Evolutionary conservation across 371 early-diverging fungal species (phyloP).

Genomic region (Batrachochytrium dendrobatidis): DNA sequence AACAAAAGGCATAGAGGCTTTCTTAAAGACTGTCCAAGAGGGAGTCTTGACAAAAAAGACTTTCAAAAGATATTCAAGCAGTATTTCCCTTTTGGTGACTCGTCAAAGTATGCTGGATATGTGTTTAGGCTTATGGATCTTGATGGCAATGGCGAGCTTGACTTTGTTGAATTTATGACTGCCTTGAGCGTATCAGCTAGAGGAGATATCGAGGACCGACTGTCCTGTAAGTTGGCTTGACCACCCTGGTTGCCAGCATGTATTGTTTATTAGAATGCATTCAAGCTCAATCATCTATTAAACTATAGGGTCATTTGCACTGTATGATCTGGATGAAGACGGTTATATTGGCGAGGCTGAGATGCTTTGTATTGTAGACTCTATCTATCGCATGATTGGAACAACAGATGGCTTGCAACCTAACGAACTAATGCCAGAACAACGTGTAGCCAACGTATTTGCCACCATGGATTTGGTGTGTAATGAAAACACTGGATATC

Average conservation of each 20-base stretch:
- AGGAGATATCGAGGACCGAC: conserved; percentile 80
- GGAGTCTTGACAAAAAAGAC: conserved; percentile 73
- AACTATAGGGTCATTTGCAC: conserved; percentile 50
- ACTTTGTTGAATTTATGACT: conserved; percentile 87
- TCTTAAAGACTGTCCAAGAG: conserved; percentile 83
- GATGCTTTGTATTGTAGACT: conserved; percentile 83
- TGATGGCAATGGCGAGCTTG: conserved; percentile 55
- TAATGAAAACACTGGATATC: too few species aligned
- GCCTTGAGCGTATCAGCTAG: conserved; percentile 82
- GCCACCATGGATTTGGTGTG: background rate
- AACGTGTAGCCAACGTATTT: conserved; percentile 68
- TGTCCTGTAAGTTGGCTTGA: conserved; percentile 31
- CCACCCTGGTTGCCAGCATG: background rate
- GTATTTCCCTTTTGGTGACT: conserved; percentile 95
- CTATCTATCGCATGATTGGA: conserved; percentile 92
- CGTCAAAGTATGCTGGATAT: conserved; percentile 77
- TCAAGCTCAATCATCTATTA: background rate
- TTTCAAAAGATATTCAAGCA: conserved; percentile 92
- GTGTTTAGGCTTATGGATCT: conserved; percentile 40
- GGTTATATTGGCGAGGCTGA: conserved; percentile 81
- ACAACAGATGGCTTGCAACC: conserved; percentile 81
- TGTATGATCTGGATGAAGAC: conserved; percentile 90
- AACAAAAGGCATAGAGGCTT: conserved; percentile 86
- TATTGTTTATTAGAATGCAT: background rate
- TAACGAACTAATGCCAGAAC: conserved; percentile 80